phyloP scores from a whole-genome alignment of 805 yeast genomes.

The Nakazawaea ernobii region DNA sequence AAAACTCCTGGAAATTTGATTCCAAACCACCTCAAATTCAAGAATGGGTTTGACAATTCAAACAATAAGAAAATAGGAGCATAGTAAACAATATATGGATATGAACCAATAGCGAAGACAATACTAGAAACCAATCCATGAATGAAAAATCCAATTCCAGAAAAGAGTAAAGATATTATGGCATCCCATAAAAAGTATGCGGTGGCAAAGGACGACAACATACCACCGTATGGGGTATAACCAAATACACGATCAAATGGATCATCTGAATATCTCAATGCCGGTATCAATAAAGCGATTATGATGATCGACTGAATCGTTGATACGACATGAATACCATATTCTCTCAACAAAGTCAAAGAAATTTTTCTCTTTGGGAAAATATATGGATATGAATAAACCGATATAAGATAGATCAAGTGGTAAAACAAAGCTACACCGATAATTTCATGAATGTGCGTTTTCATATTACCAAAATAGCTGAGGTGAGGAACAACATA shows the following conservation, averaged over 20 bases:
- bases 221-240: constrained; percentile 25
- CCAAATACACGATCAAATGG: constrained; percentile 26
- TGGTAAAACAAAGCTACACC: constrained; percentile 24
- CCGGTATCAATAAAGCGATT: constrained; percentile 23
- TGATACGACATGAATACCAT: constrained; percentile 28
- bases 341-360: constrained; percentile 25
- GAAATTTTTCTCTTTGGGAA: constrained; percentile 16
- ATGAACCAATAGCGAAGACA: constrained; percentile 21
- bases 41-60: constrained; percentile 31
- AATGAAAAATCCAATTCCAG: constrained; percentile 29
- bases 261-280: constrained; percentile 22
- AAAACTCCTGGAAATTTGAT: constrained; percentile 24
- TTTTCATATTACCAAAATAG: constrained; percentile 13
- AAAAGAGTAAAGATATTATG: constrained; percentile 20
- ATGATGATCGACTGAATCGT: constrained; percentile 27
- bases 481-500: constrained; percentile 10
- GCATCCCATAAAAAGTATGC: constrained; percentile 33
- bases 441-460: constrained; percentile 28
- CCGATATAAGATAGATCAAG: constrained; percentile 18
- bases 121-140: constrained; percentile 30
- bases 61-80: constrained; percentile 29
- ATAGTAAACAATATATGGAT: constrained; percentile 26
- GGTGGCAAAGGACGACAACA: constrained; percentile 24
- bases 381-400: constrained; percentile 17
- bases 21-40: constrained; percentile 31